Percentiles rank a stretch among this genome's conserved stretches.
phyloP scores from a whole-genome alignment of 2,329 filamentous ascomycete genomes.

The Penicillium frequentans region DNA sequence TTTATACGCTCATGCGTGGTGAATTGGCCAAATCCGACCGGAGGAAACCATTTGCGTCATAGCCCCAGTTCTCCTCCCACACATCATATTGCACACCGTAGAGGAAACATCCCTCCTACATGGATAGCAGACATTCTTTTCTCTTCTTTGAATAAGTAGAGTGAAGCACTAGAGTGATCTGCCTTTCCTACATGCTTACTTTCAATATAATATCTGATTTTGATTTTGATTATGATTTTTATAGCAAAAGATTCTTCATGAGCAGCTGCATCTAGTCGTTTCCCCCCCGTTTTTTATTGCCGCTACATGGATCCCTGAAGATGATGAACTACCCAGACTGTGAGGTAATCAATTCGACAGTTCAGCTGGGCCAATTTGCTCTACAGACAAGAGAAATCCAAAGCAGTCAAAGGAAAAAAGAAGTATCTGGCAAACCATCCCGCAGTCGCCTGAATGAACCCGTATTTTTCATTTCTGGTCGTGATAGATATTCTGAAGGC shows the following conservation, averaged over 20 bases:
- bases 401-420: conserved; percentile 11
- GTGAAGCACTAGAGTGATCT: not conserved
- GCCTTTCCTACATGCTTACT: not conserved
- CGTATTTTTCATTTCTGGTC: conserved; percentile 26
- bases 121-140: not conserved
- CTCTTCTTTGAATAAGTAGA: not conserved
- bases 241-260: not conserved
- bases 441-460: conserved; percentile 14
- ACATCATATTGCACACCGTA: not conserved
- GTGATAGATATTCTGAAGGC: conserved; percentile 20
- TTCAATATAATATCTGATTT: not conserved
- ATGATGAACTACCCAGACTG: conserved; percentile 6
- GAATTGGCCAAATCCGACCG: not conserved
- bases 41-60: conserved; percentile 16
- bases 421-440: conserved; percentile 10
- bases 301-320: not conserved
- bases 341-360: conserved; percentile 1
- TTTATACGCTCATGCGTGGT: not conserved
- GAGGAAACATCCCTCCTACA: not conserved
- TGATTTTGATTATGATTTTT: not conserved
- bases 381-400: conserved; percentile 12
- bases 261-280: not conserved
- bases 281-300: not conserved
- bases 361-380: conserved; percentile 10
- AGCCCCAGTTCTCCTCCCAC: conserved; percentile 1